A percentile compares a stretch with the other conserved stretches of the same genome.
These are phyloP conservation scores for Gossypioides kirkii DNA, from an alignment of 345 rosid species.

Conservation along the genomic window DNA sequence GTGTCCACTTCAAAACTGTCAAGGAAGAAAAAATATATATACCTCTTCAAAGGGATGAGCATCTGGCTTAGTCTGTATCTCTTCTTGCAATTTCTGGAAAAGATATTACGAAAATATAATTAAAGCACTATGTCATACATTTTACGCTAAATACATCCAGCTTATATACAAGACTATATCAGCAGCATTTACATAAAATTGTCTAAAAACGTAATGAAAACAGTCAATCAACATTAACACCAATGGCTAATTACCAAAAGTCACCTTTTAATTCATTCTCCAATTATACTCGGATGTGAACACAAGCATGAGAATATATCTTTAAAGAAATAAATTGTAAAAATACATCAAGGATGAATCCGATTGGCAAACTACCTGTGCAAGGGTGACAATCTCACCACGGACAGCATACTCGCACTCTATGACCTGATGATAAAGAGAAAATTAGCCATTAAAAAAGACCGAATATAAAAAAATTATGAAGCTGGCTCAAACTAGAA, in stretches of 20 bases:
- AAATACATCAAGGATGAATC: not conserved
- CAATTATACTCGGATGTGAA: not conserved
- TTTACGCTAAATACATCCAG: not conserved
- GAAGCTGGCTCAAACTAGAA: constrained; percentile 8
- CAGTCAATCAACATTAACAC: not conserved
- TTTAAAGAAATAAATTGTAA: not conserved
- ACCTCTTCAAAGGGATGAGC: constrained; percentile 88
- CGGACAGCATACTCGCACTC: constrained; percentile 96
- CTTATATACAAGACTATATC: constrained; percentile 1
- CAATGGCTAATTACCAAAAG: not conserved
- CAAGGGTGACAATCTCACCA: constrained; percentile 88
- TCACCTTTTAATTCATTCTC: not conserved
- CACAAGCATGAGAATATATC: not conserved
- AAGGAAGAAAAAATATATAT: constrained; percentile 15
- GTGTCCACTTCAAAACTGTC: not conserved
- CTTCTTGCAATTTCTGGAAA: constrained; percentile 69
- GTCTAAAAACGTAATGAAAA: not conserved
- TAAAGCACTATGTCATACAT: constrained; percentile 1
- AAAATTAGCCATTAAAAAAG: not conserved
- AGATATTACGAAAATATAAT: not conserved
- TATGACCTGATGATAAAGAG: constrained; percentile 46
- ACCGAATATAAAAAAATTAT: not conserved
- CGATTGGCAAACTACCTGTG: constrained; percentile 52
- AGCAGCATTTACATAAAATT: not conserved
- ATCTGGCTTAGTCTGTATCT: constrained; percentile 60